Evolutionary conservation across 2,329 filamentous ascomycete species (phyloP).

Genomic region (Dryadomyces quercivorus): DNA sequence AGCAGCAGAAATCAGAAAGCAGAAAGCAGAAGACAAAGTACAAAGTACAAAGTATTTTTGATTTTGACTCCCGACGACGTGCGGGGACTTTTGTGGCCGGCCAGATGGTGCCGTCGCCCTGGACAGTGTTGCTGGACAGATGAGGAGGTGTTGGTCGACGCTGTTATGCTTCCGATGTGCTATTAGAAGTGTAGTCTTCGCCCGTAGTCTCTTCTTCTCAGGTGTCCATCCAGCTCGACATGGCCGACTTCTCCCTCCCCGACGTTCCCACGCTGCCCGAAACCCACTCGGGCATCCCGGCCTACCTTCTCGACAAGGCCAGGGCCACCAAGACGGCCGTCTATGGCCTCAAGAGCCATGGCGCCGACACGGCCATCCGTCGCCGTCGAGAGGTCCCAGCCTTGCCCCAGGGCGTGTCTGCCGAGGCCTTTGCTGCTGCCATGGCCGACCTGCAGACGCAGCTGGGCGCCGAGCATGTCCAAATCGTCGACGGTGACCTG

Average conservation of each 20-base stretch:
- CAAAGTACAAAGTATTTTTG: too few species aligned
- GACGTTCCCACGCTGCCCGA: conserved; percentile 22
- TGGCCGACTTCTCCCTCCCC: background rate
- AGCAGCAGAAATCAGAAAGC: too few species aligned
- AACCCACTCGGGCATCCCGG: conserved; percentile 26
- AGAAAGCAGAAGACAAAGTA: too few species aligned
- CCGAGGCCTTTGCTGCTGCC: conserved; percentile 18
- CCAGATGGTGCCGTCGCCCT: too few species aligned
- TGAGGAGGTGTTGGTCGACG: too few species aligned
- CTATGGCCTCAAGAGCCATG: conserved; percentile 22
- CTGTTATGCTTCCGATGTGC: too few species aligned
- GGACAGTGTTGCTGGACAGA: too few species aligned
- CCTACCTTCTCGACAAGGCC: conserved; percentile 24
- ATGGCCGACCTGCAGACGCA: conserved; percentile 22
- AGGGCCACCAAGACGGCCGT: conserved; percentile 20
- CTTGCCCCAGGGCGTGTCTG: conserved; percentile 26
- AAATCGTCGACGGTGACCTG: conserved; percentile 27
- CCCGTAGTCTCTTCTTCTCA: too few species aligned
- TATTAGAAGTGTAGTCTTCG: too few species aligned
- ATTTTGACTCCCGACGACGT: too few species aligned
- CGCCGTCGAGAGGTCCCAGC: conserved; percentile 19
- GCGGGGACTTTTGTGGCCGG: too few species aligned
- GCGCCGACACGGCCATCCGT: conserved; percentile 8
- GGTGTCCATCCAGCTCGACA: background rate
- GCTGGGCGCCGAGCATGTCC: conserved; percentile 25